These are phyloP conservation scores for Microcera coccophila DNA, from an alignment of 2,329 filamentous ascomycete species.

Conservation along the genomic window DNA sequence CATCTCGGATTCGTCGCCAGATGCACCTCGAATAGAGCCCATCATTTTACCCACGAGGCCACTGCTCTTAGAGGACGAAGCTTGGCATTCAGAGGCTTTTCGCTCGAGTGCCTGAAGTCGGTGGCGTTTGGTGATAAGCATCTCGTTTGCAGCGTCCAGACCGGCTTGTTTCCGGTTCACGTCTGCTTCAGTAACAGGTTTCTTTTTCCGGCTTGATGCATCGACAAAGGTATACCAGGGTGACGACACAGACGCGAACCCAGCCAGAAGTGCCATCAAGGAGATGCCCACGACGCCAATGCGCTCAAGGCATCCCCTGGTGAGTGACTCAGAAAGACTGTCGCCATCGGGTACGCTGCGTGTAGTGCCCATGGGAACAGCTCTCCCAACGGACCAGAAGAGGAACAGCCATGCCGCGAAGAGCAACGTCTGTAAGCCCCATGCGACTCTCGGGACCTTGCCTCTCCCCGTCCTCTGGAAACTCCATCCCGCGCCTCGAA, in stretches of 20 bases:
- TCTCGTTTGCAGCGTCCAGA: conserved; percentile 72
- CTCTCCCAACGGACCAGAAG: conserved; percentile 73
- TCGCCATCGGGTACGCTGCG: conserved; percentile 24
- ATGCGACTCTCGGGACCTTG: conserved; percentile 55
- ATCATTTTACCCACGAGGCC: conserved; percentile 73
- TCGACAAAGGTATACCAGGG: conserved; percentile 80
- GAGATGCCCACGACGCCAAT: conserved; percentile 83
- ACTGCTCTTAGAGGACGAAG: conserved; percentile 20
- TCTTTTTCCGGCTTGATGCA: conserved; percentile 45
- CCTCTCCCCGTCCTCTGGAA: conserved; percentile 57
- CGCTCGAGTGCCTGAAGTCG: conserved; percentile 66
- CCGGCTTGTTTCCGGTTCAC: conserved; percentile 74
- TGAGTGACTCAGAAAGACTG: conserved; percentile 37
- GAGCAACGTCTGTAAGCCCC: conserved; percentile 58
- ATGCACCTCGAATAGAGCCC: conserved; percentile 63
- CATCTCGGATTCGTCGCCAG: conserved; percentile 57
- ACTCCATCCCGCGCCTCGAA: conserved; percentile 56
- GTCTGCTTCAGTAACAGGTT: conserved; percentile 67
- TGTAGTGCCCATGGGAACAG: conserved; percentile 46
- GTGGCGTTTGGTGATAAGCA: conserved; percentile 72
- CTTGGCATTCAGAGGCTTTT: conserved; percentile 43
- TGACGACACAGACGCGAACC: conserved; percentile 83
- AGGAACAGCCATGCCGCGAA: conserved; percentile 66
- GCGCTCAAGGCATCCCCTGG: conserved; percentile 58
- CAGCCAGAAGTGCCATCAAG: conserved; percentile 82